Percentiles rank a stretch among this genome's conserved stretches.
phyloP scores from a whole-genome alignment of 306 rosid species.

The Acacia confusa region DNA sequence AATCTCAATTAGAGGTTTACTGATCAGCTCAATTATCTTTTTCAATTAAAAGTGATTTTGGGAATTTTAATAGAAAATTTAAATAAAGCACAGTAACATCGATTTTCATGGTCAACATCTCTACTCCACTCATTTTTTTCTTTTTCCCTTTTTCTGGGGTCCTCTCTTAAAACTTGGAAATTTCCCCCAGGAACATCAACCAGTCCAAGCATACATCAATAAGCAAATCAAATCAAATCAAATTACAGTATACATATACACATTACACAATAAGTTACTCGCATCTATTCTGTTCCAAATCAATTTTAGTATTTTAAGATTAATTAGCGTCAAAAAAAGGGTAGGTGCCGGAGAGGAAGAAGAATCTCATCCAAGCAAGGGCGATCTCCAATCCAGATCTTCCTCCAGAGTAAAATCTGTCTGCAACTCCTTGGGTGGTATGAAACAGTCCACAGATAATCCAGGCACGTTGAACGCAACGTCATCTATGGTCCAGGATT shows the following conservation, averaged over 20 bases:
- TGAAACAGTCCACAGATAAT: slow-evolving; percentile 72
- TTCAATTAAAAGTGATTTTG: background rate
- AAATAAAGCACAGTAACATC: background rate
- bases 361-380: slow-evolving; percentile 31
- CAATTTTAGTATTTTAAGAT: background rate
- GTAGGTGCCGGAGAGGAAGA: background rate
- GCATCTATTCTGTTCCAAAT: background rate
- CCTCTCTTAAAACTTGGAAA: background rate
- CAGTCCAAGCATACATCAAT: background rate
- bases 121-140: background rate
- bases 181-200: background rate
- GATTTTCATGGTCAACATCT: background rate
- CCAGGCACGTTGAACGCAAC: slow-evolving; percentile 80
- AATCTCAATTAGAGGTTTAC: no score
- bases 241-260: background rate
- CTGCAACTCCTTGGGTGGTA: slow-evolving; percentile 69
- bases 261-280: background rate
- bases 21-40: no score
- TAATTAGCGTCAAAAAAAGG: background rate
- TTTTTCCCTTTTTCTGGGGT: background rate
- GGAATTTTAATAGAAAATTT: background rate
- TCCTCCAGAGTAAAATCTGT: slow-evolving; percentile 39
- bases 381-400: slow-evolving; percentile 55
- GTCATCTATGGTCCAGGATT: slow-evolving; percentile 79
- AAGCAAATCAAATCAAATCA: background rate